Conservation (phyloP, 768 basidiomycete genomes). For the Phanerochaete sordida region DNA sequence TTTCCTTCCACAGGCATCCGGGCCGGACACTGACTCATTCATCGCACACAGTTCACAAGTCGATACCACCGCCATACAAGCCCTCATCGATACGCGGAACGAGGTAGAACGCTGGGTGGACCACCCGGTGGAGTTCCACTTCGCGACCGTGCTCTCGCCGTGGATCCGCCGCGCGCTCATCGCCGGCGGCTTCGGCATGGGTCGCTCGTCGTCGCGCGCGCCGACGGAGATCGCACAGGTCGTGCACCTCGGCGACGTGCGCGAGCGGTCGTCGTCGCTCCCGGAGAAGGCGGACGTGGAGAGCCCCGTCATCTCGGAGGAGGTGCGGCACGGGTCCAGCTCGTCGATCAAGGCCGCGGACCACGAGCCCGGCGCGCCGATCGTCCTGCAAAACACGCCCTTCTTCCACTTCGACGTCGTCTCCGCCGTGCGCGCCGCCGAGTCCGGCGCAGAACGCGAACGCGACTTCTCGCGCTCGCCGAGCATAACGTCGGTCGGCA, state of each 20-base stretch:
- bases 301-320: conserved; percentile 4
- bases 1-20: conserved; percentile 2
- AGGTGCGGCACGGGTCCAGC: neutral
- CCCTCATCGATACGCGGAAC: conserved; percentile 82
- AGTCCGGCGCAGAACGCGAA: neutral
- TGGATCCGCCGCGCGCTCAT: conserved; percentile 90
- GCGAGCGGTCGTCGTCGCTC: conserved; percentile 22
- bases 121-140: conserved; percentile 87
- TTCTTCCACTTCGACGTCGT: conserved; percentile 77
- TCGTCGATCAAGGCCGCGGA: conserved; percentile 5
- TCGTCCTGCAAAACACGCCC: conserved; percentile 56
- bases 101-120: conserved; percentile 90
- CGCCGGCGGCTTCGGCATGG: conserved; percentile 87
- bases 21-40: neutral
- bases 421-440: conserved; percentile 26
- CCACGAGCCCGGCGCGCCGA: conserved; percentile 6
- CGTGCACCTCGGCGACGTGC: conserved; percentile 48
- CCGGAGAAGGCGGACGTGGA: conserved; percentile 6
- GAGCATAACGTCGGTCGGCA: neutral
- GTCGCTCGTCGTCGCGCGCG: conserved; percentile 37
- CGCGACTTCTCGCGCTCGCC: neutral
- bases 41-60: conserved; percentile 61
- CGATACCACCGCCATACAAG: conserved; percentile 90
- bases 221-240: conserved; percentile 71
- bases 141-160: conserved; percentile 85